These are phyloP conservation scores for Medicago truncatula DNA, from an alignment of 306 rosid genomes.

Conservation along the genomic window MtrunA17r5.0-ANR NC_053042.1:55196001-55196500, in stretches of 20 bases:
- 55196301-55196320: background rate
- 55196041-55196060: slow-evolving; percentile 51
- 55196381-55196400: background rate
- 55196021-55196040: slow-evolving; percentile 34
- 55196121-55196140: slow-evolving; percentile 1
- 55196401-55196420: background rate
- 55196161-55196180: background rate
- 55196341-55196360: background rate
- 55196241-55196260: slow-evolving; percentile 9
- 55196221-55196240: slow-evolving; percentile 19
- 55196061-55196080: background rate
- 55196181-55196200: background rate
- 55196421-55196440: background rate
- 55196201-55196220: slow-evolving; percentile 9
- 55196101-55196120: background rate
- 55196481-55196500: no score
- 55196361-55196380: slow-evolving; percentile 11
- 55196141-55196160: background rate
- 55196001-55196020: slow-evolving; percentile 52
- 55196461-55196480: background rate
- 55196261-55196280: background rate
- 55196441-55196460: background rate
- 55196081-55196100: background rate
- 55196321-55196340: background rate
- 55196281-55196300: background rate